Percentiles rank a stretch among this genome's conserved stretches.
Conservation (phyloP, 2,329 filamentous ascomycete genomes). For the Neonectria faginata region DNA sequence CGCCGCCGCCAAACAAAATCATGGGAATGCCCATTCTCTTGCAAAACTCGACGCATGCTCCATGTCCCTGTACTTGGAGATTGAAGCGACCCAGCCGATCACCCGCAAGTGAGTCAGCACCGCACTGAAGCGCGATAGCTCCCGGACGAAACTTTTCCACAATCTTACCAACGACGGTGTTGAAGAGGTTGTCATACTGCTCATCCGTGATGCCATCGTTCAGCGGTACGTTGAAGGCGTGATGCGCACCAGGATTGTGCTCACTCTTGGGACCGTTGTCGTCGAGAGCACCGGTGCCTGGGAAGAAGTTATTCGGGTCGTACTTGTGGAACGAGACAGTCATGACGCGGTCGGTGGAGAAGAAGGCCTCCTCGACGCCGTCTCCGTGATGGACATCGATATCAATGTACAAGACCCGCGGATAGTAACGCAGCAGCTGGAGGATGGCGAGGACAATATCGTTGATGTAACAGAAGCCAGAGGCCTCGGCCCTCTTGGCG, state of each 20-base stretch:
- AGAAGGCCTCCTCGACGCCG: constrained; percentile 91
- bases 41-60: constrained; percentile 88
- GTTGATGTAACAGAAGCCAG: constrained; percentile 98
- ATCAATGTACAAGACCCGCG: constrained; percentile 92
- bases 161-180: constrained; percentile 80
- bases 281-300: constrained; percentile 87
- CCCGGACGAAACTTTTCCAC: constrained; percentile 87
- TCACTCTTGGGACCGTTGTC: constrained; percentile 87
- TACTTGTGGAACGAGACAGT: constrained; percentile 98
- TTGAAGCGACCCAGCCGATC: constrained; percentile 97
- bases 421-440: constrained; percentile 83
- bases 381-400: constrained; percentile 94
- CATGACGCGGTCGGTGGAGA: constrained; percentile 89
- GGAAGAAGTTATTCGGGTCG: constrained; percentile 85
- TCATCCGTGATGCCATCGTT: constrained; percentile 92
- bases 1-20: constrained; percentile 92
- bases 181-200: constrained; percentile 88
- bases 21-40: constrained; percentile 85
- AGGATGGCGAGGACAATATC: constrained; percentile 96
- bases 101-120: constrained; percentile 92
- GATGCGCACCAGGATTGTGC: constrained; percentile 87
- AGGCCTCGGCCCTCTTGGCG: constrained; percentile 92
- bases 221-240: constrained; percentile 90
- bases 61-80: constrained; percentile 94
- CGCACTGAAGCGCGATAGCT: constrained; percentile 94